Evolutionary conservation across 306 rosid species (phyloP).

Genomic region (Lagenaria siceraria): DNA sequence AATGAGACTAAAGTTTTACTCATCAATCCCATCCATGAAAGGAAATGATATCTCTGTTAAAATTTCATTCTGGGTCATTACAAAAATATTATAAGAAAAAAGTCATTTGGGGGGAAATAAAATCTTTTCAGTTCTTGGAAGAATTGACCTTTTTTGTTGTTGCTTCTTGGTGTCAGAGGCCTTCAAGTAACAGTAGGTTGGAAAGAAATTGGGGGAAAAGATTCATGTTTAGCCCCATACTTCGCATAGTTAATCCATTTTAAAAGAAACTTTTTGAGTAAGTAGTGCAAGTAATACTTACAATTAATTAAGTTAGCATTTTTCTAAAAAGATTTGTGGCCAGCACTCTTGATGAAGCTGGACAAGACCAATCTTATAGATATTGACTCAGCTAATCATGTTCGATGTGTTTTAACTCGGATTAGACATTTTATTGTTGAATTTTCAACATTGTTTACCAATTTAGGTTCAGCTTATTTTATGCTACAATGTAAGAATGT

Average conservation of each 20-base stretch:
- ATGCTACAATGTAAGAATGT: not conserved
- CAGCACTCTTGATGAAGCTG: not conserved
- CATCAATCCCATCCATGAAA: not conserved
- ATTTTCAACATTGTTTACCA: not conserved
- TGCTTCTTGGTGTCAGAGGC: not conserved
- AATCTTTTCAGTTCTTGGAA: not conserved
- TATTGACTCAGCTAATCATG: not conserved
- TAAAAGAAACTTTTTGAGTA: too few species aligned
- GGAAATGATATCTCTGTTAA: not conserved
- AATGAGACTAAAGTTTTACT: not conserved
- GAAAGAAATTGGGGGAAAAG: not conserved
- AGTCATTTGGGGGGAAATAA: not conserved
- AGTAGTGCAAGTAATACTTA: not conserved
- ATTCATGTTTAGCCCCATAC: not conserved
- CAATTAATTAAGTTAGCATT: not conserved
- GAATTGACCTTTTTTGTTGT: not conserved
- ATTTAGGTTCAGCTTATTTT: not conserved
- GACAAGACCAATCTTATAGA: not conserved
- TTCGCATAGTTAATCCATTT: not conserved
- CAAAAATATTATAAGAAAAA: not conserved
- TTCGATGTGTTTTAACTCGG: not conserved
- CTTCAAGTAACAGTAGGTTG: not conserved
- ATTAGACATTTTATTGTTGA: not conserved
- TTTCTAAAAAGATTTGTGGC: not conserved
- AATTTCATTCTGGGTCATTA: not conserved